Evolutionary conservation across 23 red algal genomes (phyloP), one percentile per base, ranked within the genome.

Genomic region (Gracilariopsis chorda): DNA sequence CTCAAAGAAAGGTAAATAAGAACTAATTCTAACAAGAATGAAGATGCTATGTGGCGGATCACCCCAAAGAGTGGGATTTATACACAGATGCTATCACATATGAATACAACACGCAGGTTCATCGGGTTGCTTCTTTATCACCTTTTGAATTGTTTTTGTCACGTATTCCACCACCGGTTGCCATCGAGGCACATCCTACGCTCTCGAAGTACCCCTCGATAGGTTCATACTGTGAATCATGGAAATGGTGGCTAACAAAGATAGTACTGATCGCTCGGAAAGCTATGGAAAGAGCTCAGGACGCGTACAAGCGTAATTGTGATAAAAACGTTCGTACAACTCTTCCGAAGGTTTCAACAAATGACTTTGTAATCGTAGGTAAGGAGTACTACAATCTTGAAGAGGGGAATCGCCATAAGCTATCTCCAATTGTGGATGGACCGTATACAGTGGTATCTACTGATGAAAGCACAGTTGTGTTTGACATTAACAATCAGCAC

Each of bases 381-480:
- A 87, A 47, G 52, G 83, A 87, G 27, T 57, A 74, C 48, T 41
- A 47, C 27, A 76, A 76, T 42, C 28, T 40, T 13, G 46, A 51
- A 51, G 20, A 44, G 29, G 83, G 33, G 2, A 4, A 21, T 19
- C 43, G 44, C 39, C 83, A 87, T n/a, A 87, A 87, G 45, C 47
- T 75, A 4, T 58, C 83, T 7, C 60, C 83, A 5, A 74, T 87
- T 14, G 83, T 42, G 23, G 62, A 87, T 29, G 83, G 83, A 71
- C 83, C 83, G 14, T 87, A n/a, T 74, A 23, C 21, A 36, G 83
- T 87, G 34, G 28, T 79, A 17, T 79, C 74, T 56, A 14, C 33
- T 16, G 25, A 19, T 13, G 46, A 32, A 34, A 29, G 55, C 33
- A 79, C 40, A 3, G 74, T 79, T 7, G 74, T 56, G 1, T 3